phyloP scores from a whole-genome alignment of 495 filamentous ascomycete species.

The Penicillium parvum region DNA sequence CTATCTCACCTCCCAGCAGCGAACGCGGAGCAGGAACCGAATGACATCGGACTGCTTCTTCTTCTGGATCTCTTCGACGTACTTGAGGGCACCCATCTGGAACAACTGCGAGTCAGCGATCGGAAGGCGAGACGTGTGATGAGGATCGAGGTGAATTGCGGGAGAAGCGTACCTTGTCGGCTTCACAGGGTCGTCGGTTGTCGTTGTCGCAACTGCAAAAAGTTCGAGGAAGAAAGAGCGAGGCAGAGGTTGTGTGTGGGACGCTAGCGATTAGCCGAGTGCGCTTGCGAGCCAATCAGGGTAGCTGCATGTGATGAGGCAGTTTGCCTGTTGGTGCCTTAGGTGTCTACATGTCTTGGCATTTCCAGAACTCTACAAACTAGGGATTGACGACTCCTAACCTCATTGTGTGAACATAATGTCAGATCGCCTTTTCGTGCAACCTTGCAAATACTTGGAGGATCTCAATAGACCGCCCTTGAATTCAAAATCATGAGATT shows the following conservation, averaged over 20 bases:
- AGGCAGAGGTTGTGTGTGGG: slow-evolving; percentile 44
- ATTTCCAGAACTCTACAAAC: too few species aligned
- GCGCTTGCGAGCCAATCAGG: slow-evolving; percentile 17
- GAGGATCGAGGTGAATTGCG: background rate
- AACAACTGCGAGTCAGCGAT: slow-evolving; percentile 10
- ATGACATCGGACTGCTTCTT: slow-evolving; percentile 99
- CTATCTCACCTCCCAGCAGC: slow-evolving; percentile 99
- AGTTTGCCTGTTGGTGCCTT: slow-evolving; percentile 6
- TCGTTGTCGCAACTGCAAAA: slow-evolving; percentile 45
- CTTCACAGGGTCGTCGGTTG: slow-evolving; percentile 45
- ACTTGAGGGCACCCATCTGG: slow-evolving; percentile 93
- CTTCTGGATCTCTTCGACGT: slow-evolving; percentile 99
- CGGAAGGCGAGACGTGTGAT: background rate
- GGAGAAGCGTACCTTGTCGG: slow-evolving; percentile 47
- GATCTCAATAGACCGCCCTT: too few species aligned
- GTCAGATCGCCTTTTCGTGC: too few species aligned
- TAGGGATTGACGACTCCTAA: too few species aligned
- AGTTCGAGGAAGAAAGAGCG: slow-evolving; percentile 37
- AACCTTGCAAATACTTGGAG: too few species aligned
- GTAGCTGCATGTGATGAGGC: background rate
- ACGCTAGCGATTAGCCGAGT: slow-evolving; percentile 48
- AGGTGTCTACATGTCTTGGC: background rate
- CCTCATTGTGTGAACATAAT: too few species aligned
- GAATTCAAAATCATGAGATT: too few species aligned
- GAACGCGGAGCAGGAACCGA: slow-evolving; percentile 98